Evolutionary conservation across 225 moss, liverwort and hornwort species (phyloP), one percentile per base, ranked within the genome.

Genomic region (Asterella californica): DNA sequence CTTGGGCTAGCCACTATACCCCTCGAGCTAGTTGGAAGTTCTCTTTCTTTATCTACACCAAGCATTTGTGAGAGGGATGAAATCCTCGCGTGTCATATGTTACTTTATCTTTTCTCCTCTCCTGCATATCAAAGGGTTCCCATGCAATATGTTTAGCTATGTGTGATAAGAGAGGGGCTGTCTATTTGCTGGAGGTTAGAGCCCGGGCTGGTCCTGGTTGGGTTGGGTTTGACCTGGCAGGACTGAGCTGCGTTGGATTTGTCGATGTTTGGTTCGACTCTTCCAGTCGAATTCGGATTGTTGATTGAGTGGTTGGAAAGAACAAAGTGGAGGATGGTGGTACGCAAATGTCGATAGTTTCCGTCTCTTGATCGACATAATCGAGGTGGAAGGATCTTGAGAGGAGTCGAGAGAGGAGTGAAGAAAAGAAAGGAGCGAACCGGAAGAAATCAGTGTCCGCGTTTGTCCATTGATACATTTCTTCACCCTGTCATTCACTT

Each of bases 341-440:
- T 27, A 30, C 32, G 52, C 74, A 52, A 74, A 74, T 53, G 74
- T 50, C 49, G 50, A 50, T 73, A 50, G 73, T 73, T 33, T 33
- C 53, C n/a, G 52, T 30, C 32, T 54, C 21, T 30, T 74, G 74
- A 74, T 74, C 74, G 32, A 33, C 53, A 5, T 52, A 5, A 19
- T 52, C 52, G 74, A 74, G 52, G 74, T 74, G 19, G 29, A 42
- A 74, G 74, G 52, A 74, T 52, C 33, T 8, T 74, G 8, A 15
- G 15, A 18, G 64, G 27, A 64, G 64, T 25, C 12, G 12, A 64
- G 64, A 27, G 64, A 27, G 27, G 64, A 64, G 64, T 19, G 6
- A 11, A 32, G 64, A 10, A 29, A 5, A 14, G 30, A 29, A 64
- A n/a, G 8, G 12, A 32, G 27, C n/a, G 19, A n/a, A 9, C 11